Percentiles rank a stretch among this genome's conserved stretches.
These are phyloP conservation scores for Lignosus rhinocerotis DNA, from an alignment of 1,284 basidiomycete species.

Conservation along the genomic window DNA sequence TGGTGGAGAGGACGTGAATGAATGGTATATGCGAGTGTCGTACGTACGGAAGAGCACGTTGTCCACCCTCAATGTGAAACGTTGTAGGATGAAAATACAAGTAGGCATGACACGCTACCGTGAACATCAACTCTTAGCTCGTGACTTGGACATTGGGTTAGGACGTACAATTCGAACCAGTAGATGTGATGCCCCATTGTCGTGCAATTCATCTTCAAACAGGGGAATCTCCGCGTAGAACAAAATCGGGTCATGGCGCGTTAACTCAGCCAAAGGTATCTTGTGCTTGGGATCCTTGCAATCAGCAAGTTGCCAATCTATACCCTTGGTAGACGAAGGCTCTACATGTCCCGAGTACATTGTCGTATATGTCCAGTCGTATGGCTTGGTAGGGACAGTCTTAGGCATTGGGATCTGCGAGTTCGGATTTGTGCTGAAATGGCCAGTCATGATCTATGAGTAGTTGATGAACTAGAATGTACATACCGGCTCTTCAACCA, in stretches of 20 bases:
- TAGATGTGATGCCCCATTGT: conserved; percentile 85
- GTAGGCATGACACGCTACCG: conserved; percentile 95
- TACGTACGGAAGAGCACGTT: conserved; percentile 90
- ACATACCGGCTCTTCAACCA: conserved; percentile 87
- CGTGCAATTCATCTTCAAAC: conserved; percentile 93
- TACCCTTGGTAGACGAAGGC: conserved; percentile 21
- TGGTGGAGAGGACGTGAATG: conserved; percentile 63
- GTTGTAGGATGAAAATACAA: conserved; percentile 89
- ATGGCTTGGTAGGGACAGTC: conserved; percentile 80
- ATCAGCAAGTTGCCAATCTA: conserved; percentile 55
- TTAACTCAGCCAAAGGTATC: conserved; percentile 83
- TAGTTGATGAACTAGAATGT: not conserved
- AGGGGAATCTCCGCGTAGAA: conserved; percentile 93
- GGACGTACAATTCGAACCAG: conserved; percentile 85
- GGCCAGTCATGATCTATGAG: conserved; percentile 3
- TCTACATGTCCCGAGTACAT: conserved; percentile 72
- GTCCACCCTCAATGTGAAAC: conserved; percentile 95
- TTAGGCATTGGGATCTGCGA: conserved; percentile 69
- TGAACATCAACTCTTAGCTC: not conserved
- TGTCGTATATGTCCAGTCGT: conserved; percentile 98
- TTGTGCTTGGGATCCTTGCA: conserved; percentile 51
- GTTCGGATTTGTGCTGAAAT: conserved; percentile 58
- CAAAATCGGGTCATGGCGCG: conserved; percentile 89
- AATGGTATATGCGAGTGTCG: conserved; percentile 91
- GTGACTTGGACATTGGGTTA: conserved; percentile 40